These are phyloP conservation scores for Teratosphaeria destructans DNA, from an alignment of 2,329 filamentous ascomycete species.

Conservation along the genomic window DNA sequence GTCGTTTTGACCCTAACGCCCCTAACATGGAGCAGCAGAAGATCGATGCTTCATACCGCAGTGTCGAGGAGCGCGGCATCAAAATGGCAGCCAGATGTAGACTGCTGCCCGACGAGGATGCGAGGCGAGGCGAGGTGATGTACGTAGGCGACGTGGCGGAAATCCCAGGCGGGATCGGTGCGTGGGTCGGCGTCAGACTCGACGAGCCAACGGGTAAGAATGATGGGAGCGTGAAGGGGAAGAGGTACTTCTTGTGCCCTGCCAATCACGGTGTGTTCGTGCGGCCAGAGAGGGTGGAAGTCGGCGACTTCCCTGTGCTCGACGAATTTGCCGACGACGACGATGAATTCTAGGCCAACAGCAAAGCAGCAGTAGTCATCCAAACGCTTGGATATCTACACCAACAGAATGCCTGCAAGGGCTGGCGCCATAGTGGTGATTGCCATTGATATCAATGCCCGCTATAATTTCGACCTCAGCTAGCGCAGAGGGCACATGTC, in stretches of 20 bases:
- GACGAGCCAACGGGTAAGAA: constrained; percentile 79
- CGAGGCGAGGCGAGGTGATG: constrained; percentile 56
- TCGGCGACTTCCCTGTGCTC: constrained; percentile 56
- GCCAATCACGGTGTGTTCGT: constrained; percentile 71
- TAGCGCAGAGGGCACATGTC: not conserved
- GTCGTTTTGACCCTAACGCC: constrained; percentile 83
- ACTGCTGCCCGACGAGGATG: constrained; percentile 46
- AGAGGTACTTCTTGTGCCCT: constrained; percentile 59
- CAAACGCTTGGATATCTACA: not conserved
- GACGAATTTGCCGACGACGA: constrained; percentile 68
- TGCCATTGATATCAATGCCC: not conserved
- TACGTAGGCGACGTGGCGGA: constrained; percentile 67
- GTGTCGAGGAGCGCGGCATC: constrained; percentile 55
- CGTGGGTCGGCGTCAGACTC: constrained; percentile 63
- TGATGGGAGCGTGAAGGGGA: constrained; percentile 58
- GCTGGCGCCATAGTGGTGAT: not conserved
- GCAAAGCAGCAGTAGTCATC: not conserved
- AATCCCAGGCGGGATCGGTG: constrained; percentile 50
- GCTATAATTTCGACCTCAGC: not conserved
- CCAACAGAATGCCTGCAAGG: not conserved
- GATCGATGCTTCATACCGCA: constrained; percentile 55
- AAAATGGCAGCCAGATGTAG: constrained; percentile 32
- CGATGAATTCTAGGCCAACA: constrained; percentile 48
- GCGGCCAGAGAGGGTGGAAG: constrained; percentile 64
- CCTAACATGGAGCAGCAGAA: constrained; percentile 64